Percentiles rank a stretch among this genome's conserved stretches.
Evolutionary conservation across 345 rosid species (phyloP).

Genomic region (Carallia pectinifolia): DNA sequence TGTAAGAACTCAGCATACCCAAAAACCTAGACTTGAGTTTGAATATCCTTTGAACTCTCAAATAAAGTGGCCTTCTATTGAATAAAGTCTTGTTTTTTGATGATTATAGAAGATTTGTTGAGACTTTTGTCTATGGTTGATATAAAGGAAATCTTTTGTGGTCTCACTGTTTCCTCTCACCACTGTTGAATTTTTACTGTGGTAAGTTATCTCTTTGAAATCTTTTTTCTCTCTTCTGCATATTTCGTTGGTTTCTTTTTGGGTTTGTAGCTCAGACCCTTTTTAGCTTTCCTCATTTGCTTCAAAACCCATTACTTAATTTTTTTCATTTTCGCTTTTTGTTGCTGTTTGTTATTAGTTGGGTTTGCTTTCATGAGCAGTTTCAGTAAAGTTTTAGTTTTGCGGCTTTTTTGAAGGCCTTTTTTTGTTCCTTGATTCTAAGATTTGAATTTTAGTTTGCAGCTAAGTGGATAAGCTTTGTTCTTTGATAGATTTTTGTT

Average conservation of each 20-base stretch:
- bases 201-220: constrained; percentile 21
- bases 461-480: neutral
- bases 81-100: neutral
- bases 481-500: constrained; percentile 5
- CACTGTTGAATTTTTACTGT: constrained; percentile 14
- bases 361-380: constrained; percentile 15
- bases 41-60: constrained; percentile 1
- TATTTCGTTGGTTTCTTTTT: neutral
- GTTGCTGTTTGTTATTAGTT: constrained; percentile 22
- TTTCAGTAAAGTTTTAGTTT: constrained; percentile 14
- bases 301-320: constrained; percentile 14
- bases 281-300: constrained; percentile 14
- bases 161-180: constrained; percentile 4
- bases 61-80: neutral
- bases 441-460: constrained; percentile 26
- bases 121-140: too few relatives aligned
- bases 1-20: constrained; percentile 4
- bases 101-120: constrained; percentile 13
- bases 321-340: constrained; percentile 16
- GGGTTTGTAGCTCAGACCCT: constrained; percentile 24
- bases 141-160: neutral
- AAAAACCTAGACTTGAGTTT: constrained; percentile 40
- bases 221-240: neutral
- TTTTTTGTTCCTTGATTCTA: neutral
- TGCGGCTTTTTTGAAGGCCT: constrained; percentile 4